Conservation (phyloP, 305 asterid species). For the Fraxinus velutina region DNA sequence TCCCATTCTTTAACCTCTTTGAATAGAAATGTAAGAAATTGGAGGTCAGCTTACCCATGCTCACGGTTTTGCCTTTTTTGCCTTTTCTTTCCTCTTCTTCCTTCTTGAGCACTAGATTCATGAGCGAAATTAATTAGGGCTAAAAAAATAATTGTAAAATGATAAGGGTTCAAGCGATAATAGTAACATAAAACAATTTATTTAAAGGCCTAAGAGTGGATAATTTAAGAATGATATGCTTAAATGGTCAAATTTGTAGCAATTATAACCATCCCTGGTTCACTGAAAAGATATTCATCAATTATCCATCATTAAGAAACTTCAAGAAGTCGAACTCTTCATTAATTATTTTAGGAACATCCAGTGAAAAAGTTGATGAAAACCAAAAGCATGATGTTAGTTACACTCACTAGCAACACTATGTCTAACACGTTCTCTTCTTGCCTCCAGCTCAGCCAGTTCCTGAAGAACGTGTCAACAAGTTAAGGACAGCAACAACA, state of each 20-base stretch:
- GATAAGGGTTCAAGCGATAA: neutral
- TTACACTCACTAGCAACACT: conserved; percentile 78
- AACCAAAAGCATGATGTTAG: conserved; percentile 13
- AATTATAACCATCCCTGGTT: neutral
- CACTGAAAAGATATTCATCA: neutral
- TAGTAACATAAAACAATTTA: neutral
- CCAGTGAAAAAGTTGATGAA: conserved; percentile 1
- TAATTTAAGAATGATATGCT: neutral
- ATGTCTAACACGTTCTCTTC: conserved; percentile 72
- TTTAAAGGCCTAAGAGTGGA: neutral
- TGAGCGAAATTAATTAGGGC: conserved; percentile 19
- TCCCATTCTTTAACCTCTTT: neutral
- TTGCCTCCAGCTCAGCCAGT: conserved; percentile 81
- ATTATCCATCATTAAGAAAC: conserved; percentile 7
- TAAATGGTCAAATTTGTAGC: neutral
- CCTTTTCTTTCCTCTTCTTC: conserved; percentile 80
- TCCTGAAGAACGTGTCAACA: conserved; percentile 54
- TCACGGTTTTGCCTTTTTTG: conserved; percentile 50
- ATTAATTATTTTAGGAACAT: conserved; percentile 17
- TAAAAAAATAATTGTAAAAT: neutral
- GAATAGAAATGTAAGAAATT: conserved; percentile 3
- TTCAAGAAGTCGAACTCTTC: neutral
- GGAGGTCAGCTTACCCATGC: conserved; percentile 44
- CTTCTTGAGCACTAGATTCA: conserved; percentile 65
- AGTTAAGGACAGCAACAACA: neutral